Percentiles rank a stretch among this genome's conserved stretches.
Evolutionary conservation across 805 yeast genomes (phyloP).

Genomic region (Candida lessepsii): DNA sequence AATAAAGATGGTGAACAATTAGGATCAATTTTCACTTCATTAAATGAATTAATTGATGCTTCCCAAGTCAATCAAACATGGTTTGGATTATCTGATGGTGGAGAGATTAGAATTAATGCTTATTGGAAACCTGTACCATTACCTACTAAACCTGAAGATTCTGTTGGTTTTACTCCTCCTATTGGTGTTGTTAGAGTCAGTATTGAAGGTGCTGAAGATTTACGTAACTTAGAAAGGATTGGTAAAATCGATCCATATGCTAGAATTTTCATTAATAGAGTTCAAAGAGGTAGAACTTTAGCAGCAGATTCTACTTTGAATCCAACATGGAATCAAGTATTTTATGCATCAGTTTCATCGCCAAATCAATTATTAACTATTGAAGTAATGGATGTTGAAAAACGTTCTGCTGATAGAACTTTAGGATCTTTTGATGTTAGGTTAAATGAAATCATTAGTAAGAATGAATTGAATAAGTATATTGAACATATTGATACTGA

Average conservation of each 20-base stretch:
- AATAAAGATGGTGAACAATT: conserved; percentile 54
- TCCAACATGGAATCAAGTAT: conserved; percentile 83
- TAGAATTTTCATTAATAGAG: conserved; percentile 74
- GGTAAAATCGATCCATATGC: conserved; percentile 94
- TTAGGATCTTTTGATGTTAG: conserved; percentile 79
- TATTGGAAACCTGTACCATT: conserved; percentile 81
- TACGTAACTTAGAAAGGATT: conserved; percentile 81
- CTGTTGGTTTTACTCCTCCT: conserved; percentile 88
- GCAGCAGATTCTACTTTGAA: conserved; percentile 62
- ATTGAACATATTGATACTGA: conserved; percentile 56
- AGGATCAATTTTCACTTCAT: conserved; percentile 57
- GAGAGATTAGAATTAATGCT: conserved; percentile 68
- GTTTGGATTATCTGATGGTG: conserved; percentile 72
- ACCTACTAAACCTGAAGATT: conserved; percentile 43
- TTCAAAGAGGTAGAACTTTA: conserved; percentile 73
- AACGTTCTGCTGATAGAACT: conserved; percentile 75
- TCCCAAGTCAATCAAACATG: conserved; percentile 74
- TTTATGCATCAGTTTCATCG: conserved; percentile 80
- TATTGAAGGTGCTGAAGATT: conserved; percentile 66
- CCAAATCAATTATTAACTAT: conserved; percentile 78
- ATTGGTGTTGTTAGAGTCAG: conserved; percentile 84
- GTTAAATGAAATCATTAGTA: conserved; percentile 63
- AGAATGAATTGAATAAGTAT: conserved; percentile 62
- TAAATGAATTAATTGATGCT: conserved; percentile 71
- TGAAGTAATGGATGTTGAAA: conserved; percentile 92